Percentiles rank a stretch among this genome's conserved stretches.
These are phyloP conservation scores for Domatiomyces globalis DNA, from an alignment of 2,329 filamentous ascomycete genomes.

Conservation along the genomic window DNA sequence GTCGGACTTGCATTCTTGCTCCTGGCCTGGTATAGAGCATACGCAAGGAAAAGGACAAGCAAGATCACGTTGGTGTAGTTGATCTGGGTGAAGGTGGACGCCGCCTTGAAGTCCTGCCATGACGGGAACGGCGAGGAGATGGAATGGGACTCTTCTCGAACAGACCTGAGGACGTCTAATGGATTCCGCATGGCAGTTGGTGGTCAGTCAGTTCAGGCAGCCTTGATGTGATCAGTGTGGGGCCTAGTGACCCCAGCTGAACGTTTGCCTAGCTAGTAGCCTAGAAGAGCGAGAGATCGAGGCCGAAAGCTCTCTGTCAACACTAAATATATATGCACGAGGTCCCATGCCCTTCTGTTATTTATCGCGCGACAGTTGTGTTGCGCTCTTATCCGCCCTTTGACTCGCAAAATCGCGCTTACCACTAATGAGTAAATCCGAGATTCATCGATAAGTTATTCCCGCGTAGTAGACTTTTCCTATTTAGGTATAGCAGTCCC, in stretches of 20 bases:
- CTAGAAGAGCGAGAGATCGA: slow-evolving; percentile 5
- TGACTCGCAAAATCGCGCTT: too few species aligned
- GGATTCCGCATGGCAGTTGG: slow-evolving; percentile 1
- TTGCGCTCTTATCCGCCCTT: neutral
- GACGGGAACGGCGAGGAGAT: slow-evolving; percentile 13
- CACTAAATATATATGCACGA: neutral
- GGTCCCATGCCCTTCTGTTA: neutral
- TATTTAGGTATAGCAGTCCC: too few species aligned
- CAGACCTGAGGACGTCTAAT: neutral
- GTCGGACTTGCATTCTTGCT: neutral
- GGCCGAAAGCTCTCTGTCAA: slow-evolving; percentile 17
- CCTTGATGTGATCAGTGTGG: neutral
- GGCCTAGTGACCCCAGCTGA: too few species aligned
- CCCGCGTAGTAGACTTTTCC: too few species aligned
- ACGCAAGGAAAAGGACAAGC: neutral
- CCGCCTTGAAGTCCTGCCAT: slow-evolving; percentile 10
- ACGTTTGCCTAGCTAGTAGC: too few species aligned
- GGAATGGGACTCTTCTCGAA: slow-evolving; percentile 1
- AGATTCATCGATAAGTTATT: too few species aligned
- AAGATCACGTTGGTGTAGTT: slow-evolving; percentile 15
- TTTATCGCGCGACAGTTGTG: neutral
- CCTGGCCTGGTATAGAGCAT: neutral
- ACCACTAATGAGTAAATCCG: too few species aligned
- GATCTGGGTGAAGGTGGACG: slow-evolving; percentile 11
- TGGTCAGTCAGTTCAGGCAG: neutral